These are phyloP conservation scores for Fusarium decemcellulare DNA, from an alignment of 2,329 filamentous ascomycete genomes.

Conservation along the genomic window DNA sequence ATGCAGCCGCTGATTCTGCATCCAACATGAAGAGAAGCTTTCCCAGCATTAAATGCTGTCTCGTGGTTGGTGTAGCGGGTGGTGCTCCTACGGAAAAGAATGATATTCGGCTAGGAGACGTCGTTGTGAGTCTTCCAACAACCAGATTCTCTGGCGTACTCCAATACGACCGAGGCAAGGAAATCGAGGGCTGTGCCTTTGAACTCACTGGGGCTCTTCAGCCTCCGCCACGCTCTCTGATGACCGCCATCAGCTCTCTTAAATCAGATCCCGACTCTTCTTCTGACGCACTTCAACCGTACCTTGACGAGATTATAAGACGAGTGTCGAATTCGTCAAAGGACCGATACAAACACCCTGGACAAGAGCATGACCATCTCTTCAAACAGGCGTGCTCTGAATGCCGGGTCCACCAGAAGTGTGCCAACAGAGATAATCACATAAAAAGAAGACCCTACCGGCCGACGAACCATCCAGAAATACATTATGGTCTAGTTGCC, in stretches of 20 bases:
- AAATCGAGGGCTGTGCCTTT: neutral
- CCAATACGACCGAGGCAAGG: slow-evolving; percentile 34
- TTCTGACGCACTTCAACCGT: slow-evolving; percentile 3
- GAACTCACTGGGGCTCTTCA: slow-evolving; percentile 5
- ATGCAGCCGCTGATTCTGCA: slow-evolving; percentile 17
- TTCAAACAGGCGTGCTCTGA: neutral
- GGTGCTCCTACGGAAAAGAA: slow-evolving; percentile 11
- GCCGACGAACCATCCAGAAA: neutral
- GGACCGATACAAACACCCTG: slow-evolving; percentile 3
- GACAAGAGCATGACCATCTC: slow-evolving; percentile 6
- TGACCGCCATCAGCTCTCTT: slow-evolving; percentile 15
- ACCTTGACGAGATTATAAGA: neutral
- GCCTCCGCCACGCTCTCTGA: slow-evolving; percentile 8
- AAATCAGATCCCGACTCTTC: slow-evolving; percentile 15
- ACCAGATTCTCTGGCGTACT: slow-evolving; percentile 15
- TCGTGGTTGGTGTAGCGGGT: slow-evolving; percentile 19
- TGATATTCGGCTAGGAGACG: slow-evolving; percentile 33
- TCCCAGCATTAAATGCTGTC: slow-evolving; percentile 8
- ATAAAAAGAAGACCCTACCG: neutral
- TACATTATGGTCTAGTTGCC: slow-evolving; percentile 2
- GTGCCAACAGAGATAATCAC: neutral
- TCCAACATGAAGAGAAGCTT: slow-evolving; percentile 29
- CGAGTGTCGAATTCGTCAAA: neutral
- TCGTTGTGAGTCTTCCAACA: slow-evolving; percentile 27
- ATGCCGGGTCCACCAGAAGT: neutral